Evolutionary conservation across 768 basidiomycete species (phyloP).

Genomic region (Phylloporus scabripes): DNA sequence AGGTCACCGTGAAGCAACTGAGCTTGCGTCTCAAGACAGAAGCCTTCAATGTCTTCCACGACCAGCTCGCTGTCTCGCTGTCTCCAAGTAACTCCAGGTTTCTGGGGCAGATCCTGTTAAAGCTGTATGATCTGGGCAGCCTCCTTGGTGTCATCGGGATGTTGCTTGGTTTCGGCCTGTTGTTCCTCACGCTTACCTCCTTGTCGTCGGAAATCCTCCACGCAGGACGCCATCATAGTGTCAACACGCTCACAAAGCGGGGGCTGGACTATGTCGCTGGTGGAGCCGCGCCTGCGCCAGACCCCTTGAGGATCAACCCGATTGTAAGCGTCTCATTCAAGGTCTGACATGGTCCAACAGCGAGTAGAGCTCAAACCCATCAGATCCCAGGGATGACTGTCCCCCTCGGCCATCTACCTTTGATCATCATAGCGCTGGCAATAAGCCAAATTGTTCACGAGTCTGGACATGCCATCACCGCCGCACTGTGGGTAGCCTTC

Average conservation of each 20-base stretch:
- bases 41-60: slow-evolving; percentile 46
- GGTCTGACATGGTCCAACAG: not conserved
- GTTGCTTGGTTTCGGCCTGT: slow-evolving; percentile 35
- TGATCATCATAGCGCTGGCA: slow-evolving; percentile 58
- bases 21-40: slow-evolving; percentile 43
- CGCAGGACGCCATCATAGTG: not conserved
- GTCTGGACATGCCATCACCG: slow-evolving; percentile 71
- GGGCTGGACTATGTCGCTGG: slow-evolving; percentile 1
- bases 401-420: slow-evolving; percentile 63
- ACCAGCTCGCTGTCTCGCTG: slow-evolving; percentile 36
- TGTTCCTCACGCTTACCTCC: slow-evolving; percentile 32
- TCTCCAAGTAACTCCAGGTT: slow-evolving; percentile 24
- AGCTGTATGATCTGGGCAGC: slow-evolving; percentile 49
- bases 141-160: slow-evolving; percentile 44
- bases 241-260: slow-evolving; percentile 14
- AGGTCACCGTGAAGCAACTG: slow-evolving; percentile 23
- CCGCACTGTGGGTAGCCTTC: slow-evolving; percentile 53
- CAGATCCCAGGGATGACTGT: slow-evolving; percentile 83
- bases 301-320: slow-evolving; percentile 17
- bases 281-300: not conserved
- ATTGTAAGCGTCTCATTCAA: slow-evolving; percentile 26
- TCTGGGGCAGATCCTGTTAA: slow-evolving; percentile 25
- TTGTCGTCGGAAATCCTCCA: slow-evolving; percentile 16
- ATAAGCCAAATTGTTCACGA: slow-evolving; percentile 73
- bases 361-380: slow-evolving; percentile 1